A percentile compares a stretch with the other conserved stretches of the same genome.
These are phyloP conservation scores for Zygotorulaspora chibaensis DNA, from an alignment of 805 yeast genomes.

Conservation along the genomic window DNA sequence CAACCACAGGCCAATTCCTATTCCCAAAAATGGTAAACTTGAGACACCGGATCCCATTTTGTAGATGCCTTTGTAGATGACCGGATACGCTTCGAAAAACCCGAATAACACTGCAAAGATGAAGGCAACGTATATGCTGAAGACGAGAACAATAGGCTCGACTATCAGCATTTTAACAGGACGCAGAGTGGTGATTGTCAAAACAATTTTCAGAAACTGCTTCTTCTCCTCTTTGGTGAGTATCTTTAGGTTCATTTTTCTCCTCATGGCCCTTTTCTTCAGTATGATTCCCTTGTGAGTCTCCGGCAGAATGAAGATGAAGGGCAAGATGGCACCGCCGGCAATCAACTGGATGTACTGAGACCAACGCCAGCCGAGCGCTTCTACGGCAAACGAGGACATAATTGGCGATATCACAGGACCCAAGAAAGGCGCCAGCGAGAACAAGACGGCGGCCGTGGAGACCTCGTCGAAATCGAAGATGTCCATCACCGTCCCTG, in stretches of 20 bases:
- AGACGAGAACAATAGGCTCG: slow-evolving; percentile 71
- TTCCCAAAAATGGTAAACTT: slow-evolving; percentile 67
- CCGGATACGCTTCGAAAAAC: slow-evolving; percentile 61
- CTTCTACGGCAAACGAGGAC: slow-evolving; percentile 62
- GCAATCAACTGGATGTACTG: slow-evolving; percentile 69
- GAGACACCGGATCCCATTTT: slow-evolving; percentile 55
- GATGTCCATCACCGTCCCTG: slow-evolving; percentile 77
- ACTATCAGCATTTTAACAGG: slow-evolving; percentile 65
- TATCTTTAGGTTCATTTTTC: slow-evolving; percentile 49
- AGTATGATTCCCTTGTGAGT: slow-evolving; percentile 68
- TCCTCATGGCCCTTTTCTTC: slow-evolving; percentile 53
- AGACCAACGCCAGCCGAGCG: slow-evolving; percentile 66
- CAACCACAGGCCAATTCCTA: slow-evolving; percentile 59
- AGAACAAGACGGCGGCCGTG: slow-evolving; percentile 71
- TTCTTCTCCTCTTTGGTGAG: slow-evolving; percentile 32
- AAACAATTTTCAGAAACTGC: slow-evolving; percentile 42
- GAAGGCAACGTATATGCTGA: slow-evolving; percentile 67
- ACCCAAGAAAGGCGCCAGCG: slow-evolving; percentile 75
- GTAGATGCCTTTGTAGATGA: slow-evolving; percentile 65
- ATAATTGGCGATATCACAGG: slow-evolving; percentile 74
- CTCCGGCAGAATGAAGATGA: slow-evolving; percentile 52
- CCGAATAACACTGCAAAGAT: slow-evolving; percentile 75
- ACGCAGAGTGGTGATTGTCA: slow-evolving; percentile 50
- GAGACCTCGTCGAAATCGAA: slow-evolving; percentile 66
- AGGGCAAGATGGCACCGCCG: slow-evolving; percentile 49